Evolutionary conservation across 192 early-diverging fungal species (phyloP).

Genomic region (Phlyctochytrium arcticum): DNA sequence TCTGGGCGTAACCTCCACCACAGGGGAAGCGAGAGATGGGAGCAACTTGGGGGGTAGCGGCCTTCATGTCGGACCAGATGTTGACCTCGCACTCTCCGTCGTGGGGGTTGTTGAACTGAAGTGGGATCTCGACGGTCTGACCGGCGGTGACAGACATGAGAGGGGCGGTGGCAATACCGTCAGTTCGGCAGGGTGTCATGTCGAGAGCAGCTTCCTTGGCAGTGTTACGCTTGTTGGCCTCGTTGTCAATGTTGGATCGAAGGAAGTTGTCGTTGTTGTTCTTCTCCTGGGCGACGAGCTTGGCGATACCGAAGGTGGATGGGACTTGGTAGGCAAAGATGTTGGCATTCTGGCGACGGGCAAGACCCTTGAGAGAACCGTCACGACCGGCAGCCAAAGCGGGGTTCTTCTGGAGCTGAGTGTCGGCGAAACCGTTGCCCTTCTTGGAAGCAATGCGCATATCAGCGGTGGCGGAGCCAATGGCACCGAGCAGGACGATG

Average conservation of each 20-base stretch:
- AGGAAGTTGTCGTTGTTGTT: constrained; percentile 33
- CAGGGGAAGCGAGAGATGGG: constrained; percentile 25
- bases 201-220: constrained; percentile 14
- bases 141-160: constrained; percentile 5
- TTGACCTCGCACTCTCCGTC: constrained; percentile 32
- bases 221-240: constrained; percentile 29
- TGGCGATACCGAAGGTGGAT: constrained; percentile 12
- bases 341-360: constrained; percentile 2
- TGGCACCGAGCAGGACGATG: neutral
- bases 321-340: constrained; percentile 22
- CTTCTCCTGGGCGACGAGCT: constrained; percentile 17
- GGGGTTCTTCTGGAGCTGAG: constrained; percentile 20
- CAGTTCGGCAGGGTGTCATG: constrained; percentile 25
- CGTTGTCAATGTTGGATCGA: constrained; percentile 33
- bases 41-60: neutral
- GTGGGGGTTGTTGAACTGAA: constrained; percentile 33
- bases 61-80: constrained; percentile 26
- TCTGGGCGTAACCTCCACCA: constrained; percentile 22
- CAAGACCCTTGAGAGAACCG: neutral
- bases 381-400: constrained; percentile 9
- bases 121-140: constrained; percentile 20
- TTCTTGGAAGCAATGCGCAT: constrained; percentile 18
- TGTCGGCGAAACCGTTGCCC: constrained; percentile 11
- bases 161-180: neutral
- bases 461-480: constrained; percentile 10